Conservation (phyloP, 2,329 filamentous ascomycete genomes). For the Tolypocladium nubicola region DNA sequence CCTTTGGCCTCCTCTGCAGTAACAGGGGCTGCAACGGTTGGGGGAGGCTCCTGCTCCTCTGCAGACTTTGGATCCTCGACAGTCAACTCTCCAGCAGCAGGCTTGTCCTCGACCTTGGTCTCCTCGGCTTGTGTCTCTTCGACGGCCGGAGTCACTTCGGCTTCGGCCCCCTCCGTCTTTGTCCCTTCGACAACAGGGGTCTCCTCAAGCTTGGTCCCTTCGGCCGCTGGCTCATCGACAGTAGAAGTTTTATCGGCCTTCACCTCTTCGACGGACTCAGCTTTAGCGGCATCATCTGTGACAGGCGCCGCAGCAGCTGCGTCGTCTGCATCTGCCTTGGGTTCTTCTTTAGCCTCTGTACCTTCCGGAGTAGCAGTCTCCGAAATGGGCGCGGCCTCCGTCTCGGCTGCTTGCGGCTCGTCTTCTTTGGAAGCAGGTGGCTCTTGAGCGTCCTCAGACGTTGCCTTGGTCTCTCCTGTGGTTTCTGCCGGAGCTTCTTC, state of each 20-base stretch:
- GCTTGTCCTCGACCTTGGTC: background rate
- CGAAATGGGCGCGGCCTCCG: background rate
- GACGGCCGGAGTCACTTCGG: no score
- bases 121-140: background rate
- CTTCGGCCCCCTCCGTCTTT: background rate
- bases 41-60: background rate
- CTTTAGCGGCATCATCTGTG: background rate
- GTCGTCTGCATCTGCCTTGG: background rate
- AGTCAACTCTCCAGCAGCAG: background rate
- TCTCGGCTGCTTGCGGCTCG: background rate
- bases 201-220: slow-evolving; percentile 1
- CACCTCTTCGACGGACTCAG: slow-evolving; percentile 1
- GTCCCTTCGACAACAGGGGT: background rate
- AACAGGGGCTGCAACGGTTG: background rate
- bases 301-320: no score
- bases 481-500: background rate
- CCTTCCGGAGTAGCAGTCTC: background rate
- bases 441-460: background rate
- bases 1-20: background rate
- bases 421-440: background rate
- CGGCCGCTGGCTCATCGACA: slow-evolving; percentile 1
- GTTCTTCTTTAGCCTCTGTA: background rate
- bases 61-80: background rate
- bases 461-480: background rate
- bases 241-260: background rate